These are phyloP conservation scores for Elaeis guineensis DNA, from an alignment of 176 grass and related monocot species.

Conservation along the genomic window DNA sequence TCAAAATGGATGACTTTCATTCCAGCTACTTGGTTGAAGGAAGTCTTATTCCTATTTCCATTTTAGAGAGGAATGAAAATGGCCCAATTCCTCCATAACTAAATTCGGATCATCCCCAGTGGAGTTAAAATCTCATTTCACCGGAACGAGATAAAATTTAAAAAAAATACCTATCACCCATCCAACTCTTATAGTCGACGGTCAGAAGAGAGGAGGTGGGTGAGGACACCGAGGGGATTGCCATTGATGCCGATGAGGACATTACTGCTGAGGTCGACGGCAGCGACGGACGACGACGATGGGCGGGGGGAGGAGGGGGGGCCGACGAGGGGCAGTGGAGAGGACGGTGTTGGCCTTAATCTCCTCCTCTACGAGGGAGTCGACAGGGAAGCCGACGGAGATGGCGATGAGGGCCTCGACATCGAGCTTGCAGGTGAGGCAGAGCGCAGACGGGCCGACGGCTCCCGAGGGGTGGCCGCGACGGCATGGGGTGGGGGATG, in stretches of 20 bases:
- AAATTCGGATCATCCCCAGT: no score
- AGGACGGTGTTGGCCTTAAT: slow-evolving; percentile 54
- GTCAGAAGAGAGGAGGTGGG: no score
- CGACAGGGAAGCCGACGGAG: slow-evolving; percentile 76
- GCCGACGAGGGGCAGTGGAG: slow-evolving; percentile 31
- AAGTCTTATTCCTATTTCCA: no score
- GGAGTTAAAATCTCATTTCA: no score
- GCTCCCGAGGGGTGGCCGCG: slow-evolving; percentile 24
- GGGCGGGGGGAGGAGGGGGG: slow-evolving; percentile 49
- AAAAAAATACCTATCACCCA: no score
- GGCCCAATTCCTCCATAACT: no score
- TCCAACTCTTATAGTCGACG: no score
- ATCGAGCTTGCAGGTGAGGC: slow-evolving; percentile 82
- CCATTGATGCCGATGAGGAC: slow-evolving; percentile 97
- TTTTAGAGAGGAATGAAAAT: no score
- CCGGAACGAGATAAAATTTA: no score
- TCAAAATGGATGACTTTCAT: no score
- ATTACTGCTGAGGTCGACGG: slow-evolving; percentile 87
- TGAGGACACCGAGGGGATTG: slow-evolving; percentile 78
- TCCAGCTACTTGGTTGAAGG: no score
- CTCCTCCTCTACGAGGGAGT: slow-evolving; percentile 84
- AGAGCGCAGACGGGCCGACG: slow-evolving; percentile 62
- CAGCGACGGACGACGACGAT: slow-evolving; percentile 54
- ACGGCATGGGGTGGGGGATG: slow-evolving; percentile 19
- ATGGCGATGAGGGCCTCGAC: slow-evolving; percentile 77